Evolutionary conservation across 768 basidiomycete genomes (phyloP), one percentile per base, ranked within the genome.

Genomic region (Paxillus rubicundulus): DNA sequence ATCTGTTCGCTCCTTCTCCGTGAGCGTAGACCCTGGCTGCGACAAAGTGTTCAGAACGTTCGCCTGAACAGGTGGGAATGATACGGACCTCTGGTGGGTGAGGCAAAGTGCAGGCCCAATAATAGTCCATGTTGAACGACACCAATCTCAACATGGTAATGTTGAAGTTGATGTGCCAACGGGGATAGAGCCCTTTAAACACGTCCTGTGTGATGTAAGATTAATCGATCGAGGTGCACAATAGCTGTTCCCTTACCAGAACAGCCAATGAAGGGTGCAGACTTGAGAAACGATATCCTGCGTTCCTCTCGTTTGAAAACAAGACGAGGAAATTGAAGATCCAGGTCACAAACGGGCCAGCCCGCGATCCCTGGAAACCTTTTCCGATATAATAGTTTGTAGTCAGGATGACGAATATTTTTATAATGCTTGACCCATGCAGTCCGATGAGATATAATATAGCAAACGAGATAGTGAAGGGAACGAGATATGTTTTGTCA

Each of bases 111-210:
- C 75, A 82, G 5, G 90, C 82, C 95, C 95, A 98, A 60, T 91
- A 83, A 63, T 87, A 87, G 65, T 99, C 97, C 82, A 96, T 84
- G 55, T 85, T 88, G 74, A 93, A 99, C 0, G 94, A 95, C 6
- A 99, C 78, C 13, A 98, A 77, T 30, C 96, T 83, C 38, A 98
- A 77, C 88, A 95, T 95, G 2, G 94, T 93, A 59, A 98, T 93
- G 68, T 98, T 98, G 77, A 96, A 98, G 59, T 75, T 82, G 60
- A 98, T 77, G 59, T 98, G 83, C 97, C 97, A 99, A 17, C 93
- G 79, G 10, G 94, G 89, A 55, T 95, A 87, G 16, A 90, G 72
- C 6, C 97, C 97, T 65, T 78, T 73, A 58, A 78, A 79, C 0
- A 61, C 54, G 61, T 91, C 89, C 87, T 92, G 47, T 27, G 20